A percentile compares a stretch with the other conserved stretches of the same genome.
Conservation (phyloP, 805 yeast genomes). For the Ogataea glucozyma region DNA sequence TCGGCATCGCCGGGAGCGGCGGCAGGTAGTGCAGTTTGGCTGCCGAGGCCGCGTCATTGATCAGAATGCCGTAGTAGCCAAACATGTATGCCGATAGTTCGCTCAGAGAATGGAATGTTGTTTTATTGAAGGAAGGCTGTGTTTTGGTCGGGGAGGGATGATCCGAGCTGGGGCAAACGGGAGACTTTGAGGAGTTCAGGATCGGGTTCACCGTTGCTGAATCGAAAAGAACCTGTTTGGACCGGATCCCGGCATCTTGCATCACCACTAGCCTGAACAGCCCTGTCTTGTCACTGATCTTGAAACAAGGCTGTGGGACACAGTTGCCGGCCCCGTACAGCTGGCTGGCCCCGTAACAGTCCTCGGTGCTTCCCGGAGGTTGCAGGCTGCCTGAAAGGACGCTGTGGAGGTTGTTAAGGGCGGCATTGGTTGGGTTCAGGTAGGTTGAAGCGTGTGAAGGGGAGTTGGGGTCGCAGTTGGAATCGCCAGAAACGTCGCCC, state of each 20-base stretch:
- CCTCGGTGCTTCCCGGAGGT: slow-evolving; percentile 35
- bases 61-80: slow-evolving; percentile 53
- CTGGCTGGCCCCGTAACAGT: slow-evolving; percentile 45
- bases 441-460: not conserved
- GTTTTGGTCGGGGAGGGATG: no score
- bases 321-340: slow-evolving; percentile 42
- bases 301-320: slow-evolving; percentile 21
- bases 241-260: slow-evolving; percentile 52
- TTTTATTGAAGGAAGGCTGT: slow-evolving; percentile 29
- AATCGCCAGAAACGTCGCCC: slow-evolving; percentile 3
- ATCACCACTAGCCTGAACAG: slow-evolving; percentile 46
- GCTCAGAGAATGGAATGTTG: slow-evolving; percentile 41
- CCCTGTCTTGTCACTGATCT: slow-evolving; percentile 25
- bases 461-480: not conserved
- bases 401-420: slow-evolving; percentile 2
- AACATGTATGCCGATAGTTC: slow-evolving; percentile 56
- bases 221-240: slow-evolving; percentile 52
- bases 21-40: slow-evolving; percentile 53
- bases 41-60: slow-evolving; percentile 44
- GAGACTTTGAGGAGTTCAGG: no score
- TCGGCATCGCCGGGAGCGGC: slow-evolving; percentile 38
- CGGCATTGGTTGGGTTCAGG: not conserved
- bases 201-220: no score
- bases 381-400: slow-evolving; percentile 3
- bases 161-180: no score